These are phyloP conservation scores for Phyllosticta capitalensis DNA, from an alignment of 2,329 filamentous ascomycete species.

Conservation along the genomic window DNA sequence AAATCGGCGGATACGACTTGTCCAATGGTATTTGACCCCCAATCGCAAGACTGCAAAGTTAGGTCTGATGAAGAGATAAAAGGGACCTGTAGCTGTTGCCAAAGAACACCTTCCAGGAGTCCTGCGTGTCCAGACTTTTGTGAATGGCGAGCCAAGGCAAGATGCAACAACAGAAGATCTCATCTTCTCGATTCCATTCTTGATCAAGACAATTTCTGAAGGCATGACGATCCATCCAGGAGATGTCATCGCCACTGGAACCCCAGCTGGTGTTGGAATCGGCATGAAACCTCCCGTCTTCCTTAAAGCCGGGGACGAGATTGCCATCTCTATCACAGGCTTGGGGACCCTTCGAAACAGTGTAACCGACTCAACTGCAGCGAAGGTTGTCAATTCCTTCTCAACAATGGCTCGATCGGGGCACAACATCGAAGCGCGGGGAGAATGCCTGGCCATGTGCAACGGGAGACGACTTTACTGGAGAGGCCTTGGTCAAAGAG, in stretches of 20 bases:
- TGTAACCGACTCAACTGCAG: conserved; percentile 26
- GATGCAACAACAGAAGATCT: conserved; percentile 33
- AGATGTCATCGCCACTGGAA: conserved; percentile 41
- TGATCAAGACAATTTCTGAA: conserved; percentile 40
- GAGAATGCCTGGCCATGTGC: background rate
- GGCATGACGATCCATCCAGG: conserved; percentile 33
- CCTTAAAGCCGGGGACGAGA: conserved; percentile 32
- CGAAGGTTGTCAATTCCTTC: conserved; percentile 19
- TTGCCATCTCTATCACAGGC: conserved; percentile 25
- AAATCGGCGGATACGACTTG: conserved; percentile 49
- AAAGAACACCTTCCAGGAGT: conserved; percentile 34
- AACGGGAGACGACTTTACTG: background rate
- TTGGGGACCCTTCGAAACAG: conserved; percentile 32
- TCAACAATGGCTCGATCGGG: conserved; percentile 9
- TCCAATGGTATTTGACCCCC: conserved; percentile 35
- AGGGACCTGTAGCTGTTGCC: conserved; percentile 44
- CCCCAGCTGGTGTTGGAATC: conserved; percentile 39
- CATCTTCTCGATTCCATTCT: conserved; percentile 39
- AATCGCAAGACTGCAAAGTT: too few species aligned
- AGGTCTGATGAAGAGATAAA: background rate
- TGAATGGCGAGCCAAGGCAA: conserved; percentile 45
- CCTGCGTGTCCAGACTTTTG: conserved; percentile 34
- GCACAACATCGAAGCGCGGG: background rate
- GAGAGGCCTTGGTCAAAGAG: background rate
- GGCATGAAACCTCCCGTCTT: conserved; percentile 25